Base-by-base conservation (phyloP, 257 asterid species). In the Mitragyna speciosa region DNA sequence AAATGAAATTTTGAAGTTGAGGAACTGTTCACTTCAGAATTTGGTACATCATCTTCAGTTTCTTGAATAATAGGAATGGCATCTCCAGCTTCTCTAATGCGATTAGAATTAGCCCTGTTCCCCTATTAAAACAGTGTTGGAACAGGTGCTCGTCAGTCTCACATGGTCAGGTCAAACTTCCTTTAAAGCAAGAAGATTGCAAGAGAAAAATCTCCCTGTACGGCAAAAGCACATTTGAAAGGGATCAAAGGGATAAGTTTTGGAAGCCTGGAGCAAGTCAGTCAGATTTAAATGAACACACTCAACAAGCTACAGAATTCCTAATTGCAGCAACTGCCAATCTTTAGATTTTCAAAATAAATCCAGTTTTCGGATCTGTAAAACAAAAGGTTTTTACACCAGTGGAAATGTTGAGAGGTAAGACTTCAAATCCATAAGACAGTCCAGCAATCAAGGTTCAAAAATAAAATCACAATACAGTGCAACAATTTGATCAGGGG, bases 101-200 rank as follows among this genome's bases (percentile, higher is more conserved):
- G 97, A 73, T 81, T 93, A 76, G 66, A 88, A 78, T 87, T 89
- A 77, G 95, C 86, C 84, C 90, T 87, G 86, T 82, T 92, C 71
- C 97, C 98, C 99, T 95, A 88, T 59, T 14, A 73, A 76, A 76
- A 47, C 39, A 67, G 61, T 2, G 20, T 36, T n/a, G 17, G 20
- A 76, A 30, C n/a, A 61, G 47, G 59, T 30, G 10, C 30, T 41
- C 61, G 49, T 48, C 56, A 30, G 26, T 16, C 26, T 26, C 41
- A 17, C 63, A 16, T 12, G n/a, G 33, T 26, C 15, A 48, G 11
- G 48, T 8, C 5, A 72, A 71, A 71, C 52, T 19, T 71, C 43
- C 52, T 20, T 2, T 26, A 12, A 48, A 72, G 19, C 70, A 64
- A 28, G 66, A 64, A n/a, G 3, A 26, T 24, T 56, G 5, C 69